Conservation (phyloP, 345 rosid species). For the Iberis pinnata region DNA sequence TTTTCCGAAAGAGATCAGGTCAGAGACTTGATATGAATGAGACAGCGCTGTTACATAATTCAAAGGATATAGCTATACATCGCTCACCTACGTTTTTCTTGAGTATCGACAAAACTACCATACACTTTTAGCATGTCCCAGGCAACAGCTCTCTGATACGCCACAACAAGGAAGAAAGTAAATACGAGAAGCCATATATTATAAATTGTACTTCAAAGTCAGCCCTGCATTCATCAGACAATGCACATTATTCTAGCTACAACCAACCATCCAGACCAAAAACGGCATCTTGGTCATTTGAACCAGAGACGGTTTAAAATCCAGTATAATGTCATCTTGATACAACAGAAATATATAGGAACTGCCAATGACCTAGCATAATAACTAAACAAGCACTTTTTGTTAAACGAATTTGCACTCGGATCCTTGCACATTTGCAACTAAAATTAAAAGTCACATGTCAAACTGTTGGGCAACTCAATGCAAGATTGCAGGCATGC, state of each 20-base stretch:
- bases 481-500: no score
- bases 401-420: slow-evolving; percentile 2
- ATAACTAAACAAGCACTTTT: no score
- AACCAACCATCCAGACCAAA: slow-evolving; percentile 12
- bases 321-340: background rate
- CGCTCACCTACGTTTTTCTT: slow-evolving; percentile 76
- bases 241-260: slow-evolving; percentile 11
- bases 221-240: slow-evolving; percentile 8
- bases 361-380: slow-evolving; percentile 1
- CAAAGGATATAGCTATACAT: background rate
- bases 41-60: background rate
- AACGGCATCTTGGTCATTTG: slow-evolving; percentile 6
- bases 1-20: slow-evolving; percentile 14
- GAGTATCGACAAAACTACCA: slow-evolving; percentile 63
- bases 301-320: slow-evolving; percentile 1
- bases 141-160: slow-evolving; percentile 62
- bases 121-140: slow-evolving; percentile 98
- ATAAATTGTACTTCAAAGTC: background rate
- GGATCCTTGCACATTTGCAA: slow-evolving; percentile 3
- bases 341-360: slow-evolving; percentile 1
- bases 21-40: background rate
- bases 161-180: slow-evolving; percentile 11
- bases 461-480: slow-evolving; percentile 1
- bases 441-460: background rate
- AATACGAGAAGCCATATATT: background rate